These are phyloP conservation scores for Scolecobasidium constrictum DNA, from an alignment of 2,329 filamentous ascomycete genomes.

Conservation along the genomic window DNA sequence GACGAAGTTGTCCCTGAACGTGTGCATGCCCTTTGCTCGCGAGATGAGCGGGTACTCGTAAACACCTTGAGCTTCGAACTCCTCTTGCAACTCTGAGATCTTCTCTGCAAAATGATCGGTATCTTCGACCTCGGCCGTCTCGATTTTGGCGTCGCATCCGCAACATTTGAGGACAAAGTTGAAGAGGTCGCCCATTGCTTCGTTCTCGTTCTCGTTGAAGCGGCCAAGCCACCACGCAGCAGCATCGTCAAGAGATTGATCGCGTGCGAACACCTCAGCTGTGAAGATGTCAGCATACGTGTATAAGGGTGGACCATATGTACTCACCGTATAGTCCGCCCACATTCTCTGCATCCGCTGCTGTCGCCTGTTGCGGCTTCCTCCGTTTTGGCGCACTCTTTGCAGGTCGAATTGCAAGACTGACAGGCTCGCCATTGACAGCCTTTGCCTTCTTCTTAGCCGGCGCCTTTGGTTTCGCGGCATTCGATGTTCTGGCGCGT, in stretches of 20 bases:
- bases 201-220: constrained; percentile 45
- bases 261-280: constrained; percentile 51
- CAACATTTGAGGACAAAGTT: constrained; percentile 56
- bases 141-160: constrained; percentile 71
- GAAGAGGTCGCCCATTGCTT: constrained; percentile 46
- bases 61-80: constrained; percentile 73
- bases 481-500: constrained; percentile 3
- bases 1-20: constrained; percentile 65
- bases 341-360: constrained; percentile 39
- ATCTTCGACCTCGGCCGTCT: constrained; percentile 75
- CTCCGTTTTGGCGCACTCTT: constrained; percentile 33
- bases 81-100: constrained; percentile 74
- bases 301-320: background rate
- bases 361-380: constrained; percentile 40
- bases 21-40: constrained; percentile 55
- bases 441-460: constrained; percentile 34
- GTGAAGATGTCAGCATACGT: background rate
- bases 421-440: constrained; percentile 38
- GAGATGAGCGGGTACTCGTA: constrained; percentile 88
- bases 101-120: constrained; percentile 74
- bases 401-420: constrained; percentile 45
- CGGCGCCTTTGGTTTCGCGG: constrained; percentile 17
- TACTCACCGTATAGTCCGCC: constrained; percentile 45
- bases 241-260: constrained; percentile 43
- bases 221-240: constrained; percentile 46